phyloP scores from a whole-genome alignment of 179 eudicot genomes.

The Sideroxylon spinosum region DNA sequence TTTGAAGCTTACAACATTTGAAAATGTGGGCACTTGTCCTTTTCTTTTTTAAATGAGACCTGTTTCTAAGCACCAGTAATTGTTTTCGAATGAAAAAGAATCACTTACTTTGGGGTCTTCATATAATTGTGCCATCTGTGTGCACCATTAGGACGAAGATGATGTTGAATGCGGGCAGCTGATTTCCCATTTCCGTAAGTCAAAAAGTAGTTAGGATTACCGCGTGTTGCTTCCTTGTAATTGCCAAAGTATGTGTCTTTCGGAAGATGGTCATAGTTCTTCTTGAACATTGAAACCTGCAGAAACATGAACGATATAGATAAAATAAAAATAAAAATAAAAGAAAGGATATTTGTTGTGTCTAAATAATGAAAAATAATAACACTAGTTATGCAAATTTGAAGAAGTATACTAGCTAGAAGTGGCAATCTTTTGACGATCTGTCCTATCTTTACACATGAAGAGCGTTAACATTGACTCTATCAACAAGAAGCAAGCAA shows the following conservation, averaged over 20 bases:
- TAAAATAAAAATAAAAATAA: background rate
- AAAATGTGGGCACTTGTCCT: background rate
- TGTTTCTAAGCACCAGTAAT: background rate
- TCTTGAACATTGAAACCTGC: conserved; percentile 85
- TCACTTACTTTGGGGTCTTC: conserved; percentile 69
- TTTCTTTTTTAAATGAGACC: background rate
- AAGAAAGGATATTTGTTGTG: background rate
- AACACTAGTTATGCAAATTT: too few relatives aligned
- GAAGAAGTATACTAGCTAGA: too few relatives aligned
- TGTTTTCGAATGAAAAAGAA: background rate
- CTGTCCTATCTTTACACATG: too few relatives aligned
- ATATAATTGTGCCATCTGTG: conserved; percentile 93
- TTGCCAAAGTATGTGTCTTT: conserved; percentile 66
- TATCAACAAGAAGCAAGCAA: too few relatives aligned
- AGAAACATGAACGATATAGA: background rate
- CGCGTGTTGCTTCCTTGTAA: conserved; percentile 73
- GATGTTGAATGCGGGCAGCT: conserved; percentile 72
- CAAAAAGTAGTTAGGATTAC: conserved; percentile 81
- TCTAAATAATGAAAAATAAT: too few relatives aligned
- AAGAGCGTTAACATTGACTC: too few relatives aligned
- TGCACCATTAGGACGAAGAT: conserved; percentile 93
- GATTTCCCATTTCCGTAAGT: conserved; percentile 95
- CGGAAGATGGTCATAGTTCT: conserved; percentile 80
- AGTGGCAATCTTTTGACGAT: too few relatives aligned
- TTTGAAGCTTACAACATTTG: background rate